Percentiles rank a stretch among this genome's conserved stretches.
Evolutionary conservation across 495 filamentous ascomycete genomes (phyloP).

Genomic region (Xylona heveae): DNA sequence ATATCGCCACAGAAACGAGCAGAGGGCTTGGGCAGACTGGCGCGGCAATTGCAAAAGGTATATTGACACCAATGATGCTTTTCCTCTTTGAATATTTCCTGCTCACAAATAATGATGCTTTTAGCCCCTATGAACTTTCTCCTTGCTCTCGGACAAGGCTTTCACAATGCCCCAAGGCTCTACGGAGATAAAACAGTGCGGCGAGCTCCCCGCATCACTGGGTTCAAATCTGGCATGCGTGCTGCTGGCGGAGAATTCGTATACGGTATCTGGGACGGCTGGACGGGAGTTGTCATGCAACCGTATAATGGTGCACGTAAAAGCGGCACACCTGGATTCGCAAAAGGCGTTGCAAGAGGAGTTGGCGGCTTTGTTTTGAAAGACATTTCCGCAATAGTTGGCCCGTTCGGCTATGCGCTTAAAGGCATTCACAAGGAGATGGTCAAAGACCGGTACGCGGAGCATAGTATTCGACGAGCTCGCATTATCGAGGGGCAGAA

Average conservation of each 20-base stretch:
- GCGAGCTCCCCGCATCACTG: conserved; percentile 37
- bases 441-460: conserved; percentile 10
- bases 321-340: conserved; percentile 34
- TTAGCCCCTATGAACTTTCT: conserved; percentile 42
- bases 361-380: conserved; percentile 54
- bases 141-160: conserved; percentile 55
- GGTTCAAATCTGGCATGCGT: conserved; percentile 40
- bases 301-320: conserved; percentile 40
- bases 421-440: conserved; percentile 34
- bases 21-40: conserved; percentile 24
- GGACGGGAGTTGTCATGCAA: conserved; percentile 45
- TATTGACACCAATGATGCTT: background rate
- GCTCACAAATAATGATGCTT: background rate
- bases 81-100: background rate
- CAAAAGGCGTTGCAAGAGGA: conserved; percentile 54
- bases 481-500: conserved; percentile 11
- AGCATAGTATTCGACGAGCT: conserved; percentile 8
- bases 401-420: conserved; percentile 39
- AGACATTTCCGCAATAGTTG: conserved; percentile 38
- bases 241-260: conserved; percentile 47
- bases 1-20: conserved; percentile 22
- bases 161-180: conserved; percentile 64
- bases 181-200: conserved; percentile 39
- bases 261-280: conserved; percentile 52
- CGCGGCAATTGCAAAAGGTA: conserved; percentile 19